These are phyloP conservation scores for Boletus calvinii DNA, from an alignment of 1,284 basidiomycete genomes.

Conservation along the genomic window DNA sequence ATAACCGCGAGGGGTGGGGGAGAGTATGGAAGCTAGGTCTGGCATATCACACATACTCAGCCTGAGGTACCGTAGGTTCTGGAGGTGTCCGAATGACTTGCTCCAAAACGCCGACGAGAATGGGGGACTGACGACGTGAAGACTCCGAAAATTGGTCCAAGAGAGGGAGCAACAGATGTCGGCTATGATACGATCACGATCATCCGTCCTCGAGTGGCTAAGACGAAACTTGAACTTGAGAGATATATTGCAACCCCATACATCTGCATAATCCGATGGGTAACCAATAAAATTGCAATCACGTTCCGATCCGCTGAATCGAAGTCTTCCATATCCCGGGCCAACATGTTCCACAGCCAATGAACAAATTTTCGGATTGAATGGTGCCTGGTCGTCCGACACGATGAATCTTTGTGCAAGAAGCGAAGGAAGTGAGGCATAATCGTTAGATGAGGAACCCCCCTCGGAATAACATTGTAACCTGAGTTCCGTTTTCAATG, in stretches of 20 bases:
- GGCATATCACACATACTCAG: not conserved
- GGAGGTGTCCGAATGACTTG: not conserved
- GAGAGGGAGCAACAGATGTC: not conserved
- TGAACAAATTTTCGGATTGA: too few species aligned
- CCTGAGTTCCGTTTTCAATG: not conserved
- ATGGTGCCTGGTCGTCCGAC: not conserved
- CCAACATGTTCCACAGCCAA: not conserved
- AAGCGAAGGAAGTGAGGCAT: not conserved
- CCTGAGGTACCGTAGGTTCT: not conserved
- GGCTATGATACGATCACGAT: not conserved
- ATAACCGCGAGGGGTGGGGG: not conserved
- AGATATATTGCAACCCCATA: not conserved
- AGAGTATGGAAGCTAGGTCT: not conserved
- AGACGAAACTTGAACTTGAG: not conserved
- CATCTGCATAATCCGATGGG: fast-evolving
- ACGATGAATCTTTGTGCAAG: not conserved
- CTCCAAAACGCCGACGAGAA: not conserved
- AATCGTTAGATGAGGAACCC: not conserved
- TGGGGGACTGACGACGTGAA: not conserved
- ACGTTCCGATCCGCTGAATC: not conserved
- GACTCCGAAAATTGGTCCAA: not conserved
- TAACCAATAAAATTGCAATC: too few species aligned
- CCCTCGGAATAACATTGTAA: not conserved
- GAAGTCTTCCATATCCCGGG: not conserved
- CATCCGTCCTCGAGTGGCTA: fast-evolving